Evolutionary conservation across 2,329 filamentous ascomycete genomes (phyloP), one percentile per base, ranked within the genome.

Genomic region (Chrysoporthe austroafricana): DNA sequence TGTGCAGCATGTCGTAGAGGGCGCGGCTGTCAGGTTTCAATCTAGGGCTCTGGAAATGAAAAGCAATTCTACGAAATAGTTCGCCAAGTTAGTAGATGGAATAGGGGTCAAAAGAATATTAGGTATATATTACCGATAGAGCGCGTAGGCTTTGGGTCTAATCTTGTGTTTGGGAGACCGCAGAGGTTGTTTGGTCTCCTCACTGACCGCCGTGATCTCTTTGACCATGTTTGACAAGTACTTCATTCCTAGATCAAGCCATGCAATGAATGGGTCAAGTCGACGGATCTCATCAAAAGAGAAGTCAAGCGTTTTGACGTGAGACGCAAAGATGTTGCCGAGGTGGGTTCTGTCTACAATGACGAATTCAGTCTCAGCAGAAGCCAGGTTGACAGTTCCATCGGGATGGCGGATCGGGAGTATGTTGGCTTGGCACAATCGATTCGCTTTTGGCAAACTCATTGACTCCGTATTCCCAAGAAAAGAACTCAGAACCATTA

Each of bases 261-360:
- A 83, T 0, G 71, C 54, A 4, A 82, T 16, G 4, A 82, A 76
- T 0, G 73, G 73, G 3, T 64, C 65, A 0, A 82, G 66, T 0
- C 64, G 68, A 1, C 67, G 70, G 4, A 79, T 71, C 1, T 82
- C 77, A 7, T 79, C 72, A 1, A 80, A 59, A 0, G 58, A 70
- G 62, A 80, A 81, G 66, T 80, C 78, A 0, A 82, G 71, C 2
- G 78, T 66, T 59, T 76, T 79, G 3, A 76, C 73, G 13, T 67
- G 72, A 5, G 63, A 26, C 0, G 61, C 26, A 60, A 82, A 82
- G 0, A 69, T 62, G 3, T 73, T 69, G 0, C 58, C 62, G 1
- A 80, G 63, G 0, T 50, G 21, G 8, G 79, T 73, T 34, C 76
- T 76, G 61, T 82, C 80, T 1, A 73, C 63, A 1, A 82, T 75